Evolutionary conservation across 1,284 basidiomycete genomes (phyloP), one percentile per base, ranked within the genome.

Genomic region (Trametes pubescens): DNA sequence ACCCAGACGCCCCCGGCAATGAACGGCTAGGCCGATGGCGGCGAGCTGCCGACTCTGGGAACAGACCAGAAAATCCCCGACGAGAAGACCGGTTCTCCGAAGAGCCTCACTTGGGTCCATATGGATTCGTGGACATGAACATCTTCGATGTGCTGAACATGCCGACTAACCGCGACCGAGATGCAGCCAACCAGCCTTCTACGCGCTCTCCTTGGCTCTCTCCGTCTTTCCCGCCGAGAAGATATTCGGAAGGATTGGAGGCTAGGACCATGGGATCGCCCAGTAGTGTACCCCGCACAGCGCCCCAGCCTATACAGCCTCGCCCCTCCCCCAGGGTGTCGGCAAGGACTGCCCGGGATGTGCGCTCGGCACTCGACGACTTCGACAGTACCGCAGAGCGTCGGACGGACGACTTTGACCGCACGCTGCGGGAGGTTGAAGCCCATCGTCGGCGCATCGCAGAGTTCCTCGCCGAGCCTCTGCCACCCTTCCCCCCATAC

Each of bases 341-440:
- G 21, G 34, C 16, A 18, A n/a, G 6, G 40, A 7, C 40, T n/a
- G 14, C 40, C 40, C 40, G 40, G 18, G 18, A 43, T n/a, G 40
- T 14, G 21, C 51, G 21, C 21, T 37, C 51, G 4, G 26, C 5
- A 13, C 26, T 16, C 58, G 13, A 32, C 24, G n/a, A 47, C 44
- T 18, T n/a, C 35, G 51, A 35, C 35, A 4, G 35, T 29, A 6
- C 24, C 53, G 51, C 55, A 8, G 65, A 64, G 22, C 56, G 58
- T 26, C 48, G 58, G 18, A 43, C 55, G 32, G 38, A 49, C 13
- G 47, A 62, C 16, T 22, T 66, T 16, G 60, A 64, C n/a, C 51
- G 53, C 18, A 59, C 62, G 13, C 26, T 66, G n/a, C 67, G 65
- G 9, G 64, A 68, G 18, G 47, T 58, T 3, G 62, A 68, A 9